phyloP scores from a whole-genome alignment of 495 filamentous ascomycete genomes.

The Aspergillus bertholletiae region DNA sequence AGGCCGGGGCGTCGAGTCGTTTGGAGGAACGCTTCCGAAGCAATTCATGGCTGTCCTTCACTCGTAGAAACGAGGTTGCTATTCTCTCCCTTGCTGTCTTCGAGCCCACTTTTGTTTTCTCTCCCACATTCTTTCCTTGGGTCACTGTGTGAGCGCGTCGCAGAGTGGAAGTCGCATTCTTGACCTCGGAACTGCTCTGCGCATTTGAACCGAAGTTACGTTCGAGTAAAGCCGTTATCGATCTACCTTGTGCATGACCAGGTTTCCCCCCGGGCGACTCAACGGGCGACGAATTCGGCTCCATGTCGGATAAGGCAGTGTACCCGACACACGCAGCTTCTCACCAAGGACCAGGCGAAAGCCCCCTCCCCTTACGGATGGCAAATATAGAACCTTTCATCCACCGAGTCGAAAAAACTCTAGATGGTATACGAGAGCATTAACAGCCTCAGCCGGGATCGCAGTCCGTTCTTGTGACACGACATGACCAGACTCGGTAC shows the following conservation, averaged over 20 bases:
- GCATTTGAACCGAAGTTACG: slow-evolving; percentile 8
- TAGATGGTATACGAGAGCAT: slow-evolving; percentile 13
- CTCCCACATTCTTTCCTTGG: slow-evolving; percentile 28
- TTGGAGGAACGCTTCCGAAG: slow-evolving; percentile 41
- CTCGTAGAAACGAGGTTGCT: slow-evolving; percentile 34
- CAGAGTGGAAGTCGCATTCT: slow-evolving; percentile 24
- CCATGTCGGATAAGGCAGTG: slow-evolving; percentile 14
- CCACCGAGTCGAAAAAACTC: slow-evolving; percentile 6
- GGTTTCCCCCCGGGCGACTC: slow-evolving; percentile 7
- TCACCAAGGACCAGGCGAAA: neutral
- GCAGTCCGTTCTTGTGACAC: slow-evolving; percentile 26
- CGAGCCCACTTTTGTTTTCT: slow-evolving; percentile 30
- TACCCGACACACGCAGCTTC: neutral
- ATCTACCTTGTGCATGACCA: slow-evolving; percentile 1
- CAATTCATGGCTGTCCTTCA: slow-evolving; percentile 46
- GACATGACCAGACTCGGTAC: slow-evolving; percentile 27
- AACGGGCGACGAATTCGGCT: slow-evolving; percentile 5
- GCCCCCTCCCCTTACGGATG: slow-evolving; percentile 3
- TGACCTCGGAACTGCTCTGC: slow-evolving; percentile 13
- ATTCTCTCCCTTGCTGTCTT: slow-evolving; percentile 30
- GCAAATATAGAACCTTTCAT: neutral
- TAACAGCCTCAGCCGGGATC: slow-evolving; percentile 27
- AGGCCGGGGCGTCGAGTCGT: slow-evolving; percentile 30
- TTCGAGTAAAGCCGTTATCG: slow-evolving; percentile 1
- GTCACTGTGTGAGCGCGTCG: slow-evolving; percentile 44